These are phyloP conservation scores for Flaveria bidentis DNA, from an alignment of 129 eudicot species.

Conservation along the genomic window DNA sequence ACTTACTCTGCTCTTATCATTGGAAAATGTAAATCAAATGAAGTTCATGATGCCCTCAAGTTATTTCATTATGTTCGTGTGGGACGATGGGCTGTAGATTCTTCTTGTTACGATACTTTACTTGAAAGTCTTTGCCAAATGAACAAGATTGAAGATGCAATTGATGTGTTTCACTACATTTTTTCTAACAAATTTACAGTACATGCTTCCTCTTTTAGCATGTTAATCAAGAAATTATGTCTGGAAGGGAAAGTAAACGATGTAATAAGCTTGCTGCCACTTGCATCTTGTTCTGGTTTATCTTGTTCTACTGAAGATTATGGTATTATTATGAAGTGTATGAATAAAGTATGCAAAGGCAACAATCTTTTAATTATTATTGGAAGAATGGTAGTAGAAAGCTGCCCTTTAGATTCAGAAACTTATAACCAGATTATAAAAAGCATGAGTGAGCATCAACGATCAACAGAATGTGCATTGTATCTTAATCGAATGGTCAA, in stretches of 20 bases:
- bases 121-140: conserved; percentile 51
- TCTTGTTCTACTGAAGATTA: conserved; percentile 43
- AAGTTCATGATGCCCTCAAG: conserved; percentile 48
- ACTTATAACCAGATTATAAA: conserved; percentile 50
- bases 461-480: conserved; percentile 32
- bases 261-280: conserved; percentile 40
- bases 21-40: conserved; percentile 56
- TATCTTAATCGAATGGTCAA: conserved; percentile 52
- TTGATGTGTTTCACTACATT: conserved; percentile 59
- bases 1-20: conserved; percentile 68
- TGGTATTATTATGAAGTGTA: conserved; percentile 44
- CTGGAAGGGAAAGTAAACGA: conserved; percentile 41
- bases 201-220: conserved; percentile 40
- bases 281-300: conserved; percentile 40
- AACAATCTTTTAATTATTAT: conserved; percentile 30
- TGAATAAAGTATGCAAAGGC: conserved; percentile 29
- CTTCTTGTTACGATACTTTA: conserved; percentile 45
- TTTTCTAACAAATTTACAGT: conserved; percentile 42
- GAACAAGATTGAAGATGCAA: conserved; percentile 52
- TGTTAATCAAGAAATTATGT: conserved; percentile 46
- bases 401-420: conserved; percentile 52
- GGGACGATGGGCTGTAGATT: conserved; percentile 54
- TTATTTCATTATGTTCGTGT: conserved; percentile 47
- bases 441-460: conserved; percentile 37
- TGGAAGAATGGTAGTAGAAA: conserved; percentile 59